Percentiles rank a stretch among this genome's conserved stretches.
Evolutionary conservation across 192 early-diverging fungal species (phyloP).

Genomic region (Backusella australiensis): DNA sequence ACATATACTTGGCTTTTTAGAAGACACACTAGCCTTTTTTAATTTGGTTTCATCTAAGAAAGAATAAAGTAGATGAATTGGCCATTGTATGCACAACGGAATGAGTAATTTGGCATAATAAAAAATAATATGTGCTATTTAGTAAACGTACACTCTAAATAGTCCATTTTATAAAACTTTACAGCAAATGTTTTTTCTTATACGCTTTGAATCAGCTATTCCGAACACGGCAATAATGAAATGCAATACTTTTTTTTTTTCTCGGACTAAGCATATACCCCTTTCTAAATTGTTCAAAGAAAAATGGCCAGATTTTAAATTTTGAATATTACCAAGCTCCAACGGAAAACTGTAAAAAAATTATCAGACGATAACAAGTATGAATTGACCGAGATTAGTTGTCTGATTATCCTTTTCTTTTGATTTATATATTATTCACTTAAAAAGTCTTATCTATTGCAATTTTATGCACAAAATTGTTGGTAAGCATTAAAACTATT

Average conservation of each 20-base stretch:
- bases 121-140: not conserved
- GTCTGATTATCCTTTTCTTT: not conserved
- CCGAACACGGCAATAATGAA: not conserved
- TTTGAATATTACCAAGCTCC: not conserved
- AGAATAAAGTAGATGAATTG: not conserved
- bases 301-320: not conserved
- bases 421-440: not conserved
- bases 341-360: not conserved
- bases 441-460: not conserved
- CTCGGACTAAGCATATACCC: not conserved
- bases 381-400: not conserved
- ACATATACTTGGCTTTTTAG: not conserved
- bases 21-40: not conserved
- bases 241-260: not conserved
- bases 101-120: not conserved
- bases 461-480: no score
- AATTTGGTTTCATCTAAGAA: not conserved
- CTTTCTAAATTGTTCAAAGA: not conserved
- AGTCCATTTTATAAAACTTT: not conserved
- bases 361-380: not conserved
- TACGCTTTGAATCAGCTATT: not conserved
- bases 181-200: not conserved
- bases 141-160: not conserved
- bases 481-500: no score
- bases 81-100: not conserved